phyloP scores from a whole-genome alignment of 148 eudicot species.

The Rheum nobile region DNA sequence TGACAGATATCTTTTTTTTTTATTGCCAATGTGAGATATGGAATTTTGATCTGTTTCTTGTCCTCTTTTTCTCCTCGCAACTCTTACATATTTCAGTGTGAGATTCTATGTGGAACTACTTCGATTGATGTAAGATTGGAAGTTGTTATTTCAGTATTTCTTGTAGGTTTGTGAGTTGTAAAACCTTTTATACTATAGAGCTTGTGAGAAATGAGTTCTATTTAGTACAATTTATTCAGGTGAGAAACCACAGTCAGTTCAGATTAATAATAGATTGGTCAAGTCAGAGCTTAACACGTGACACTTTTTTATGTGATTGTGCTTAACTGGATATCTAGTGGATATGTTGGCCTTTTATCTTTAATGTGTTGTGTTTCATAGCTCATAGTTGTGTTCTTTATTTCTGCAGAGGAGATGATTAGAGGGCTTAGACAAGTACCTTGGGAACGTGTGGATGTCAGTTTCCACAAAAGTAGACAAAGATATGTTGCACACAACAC shows the following conservation, averaged over 20 bases:
- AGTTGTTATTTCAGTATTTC: background rate
- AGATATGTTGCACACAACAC: conserved; percentile 81
- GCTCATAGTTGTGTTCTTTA: background rate
- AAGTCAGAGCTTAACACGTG: background rate
- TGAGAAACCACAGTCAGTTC: too few species aligned
- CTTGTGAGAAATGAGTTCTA: background rate
- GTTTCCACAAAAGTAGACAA: conserved; percentile 71
- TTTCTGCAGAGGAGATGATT: conserved; percentile 67
- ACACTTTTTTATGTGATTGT: background rate
- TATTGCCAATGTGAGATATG: background rate
- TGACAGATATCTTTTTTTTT: background rate
- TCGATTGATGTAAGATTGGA: background rate
- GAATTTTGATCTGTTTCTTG: background rate
- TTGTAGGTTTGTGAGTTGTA: background rate
- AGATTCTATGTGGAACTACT: background rate
- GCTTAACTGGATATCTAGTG: background rate
- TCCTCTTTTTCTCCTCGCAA: background rate
- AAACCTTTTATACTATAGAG: background rate
- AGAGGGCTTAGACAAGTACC: conserved; percentile 73
- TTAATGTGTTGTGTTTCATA: background rate
- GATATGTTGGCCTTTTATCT: background rate
- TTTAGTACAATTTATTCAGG: background rate
- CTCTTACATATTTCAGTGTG: background rate
- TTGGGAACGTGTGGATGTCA: conserved; percentile 91
- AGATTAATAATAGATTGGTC: background rate